phyloP scores from a whole-genome alignment of 257 asterid genomes.

The Solanum etuberosum region DNA sequence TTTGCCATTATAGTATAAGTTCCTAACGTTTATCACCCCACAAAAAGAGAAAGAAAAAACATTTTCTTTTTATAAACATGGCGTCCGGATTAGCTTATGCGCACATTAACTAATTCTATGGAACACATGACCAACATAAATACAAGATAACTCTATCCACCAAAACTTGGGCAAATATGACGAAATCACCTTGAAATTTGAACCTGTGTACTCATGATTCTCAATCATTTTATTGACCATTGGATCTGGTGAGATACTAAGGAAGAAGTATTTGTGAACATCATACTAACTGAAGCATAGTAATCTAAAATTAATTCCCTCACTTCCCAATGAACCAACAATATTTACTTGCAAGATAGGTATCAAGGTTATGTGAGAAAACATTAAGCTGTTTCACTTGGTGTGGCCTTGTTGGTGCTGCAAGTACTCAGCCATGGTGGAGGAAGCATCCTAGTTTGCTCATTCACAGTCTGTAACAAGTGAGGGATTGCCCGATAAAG shows the following conservation, averaged over 20 bases:
- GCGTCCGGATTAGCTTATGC: not conserved
- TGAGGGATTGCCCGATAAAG: constrained; percentile 25
- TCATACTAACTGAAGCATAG: not conserved
- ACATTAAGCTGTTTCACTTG: not conserved
- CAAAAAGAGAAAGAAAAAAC: not conserved
- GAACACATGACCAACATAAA: not conserved
- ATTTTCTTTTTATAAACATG: not conserved
- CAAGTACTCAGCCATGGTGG: constrained; percentile 43
- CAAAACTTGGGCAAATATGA: not conserved
- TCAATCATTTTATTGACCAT: not conserved
- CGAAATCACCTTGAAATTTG: not conserved
- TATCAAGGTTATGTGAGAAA: not conserved
- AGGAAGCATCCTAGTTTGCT: constrained; percentile 24
- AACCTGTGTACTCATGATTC: not conserved
- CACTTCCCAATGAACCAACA: not conserved
- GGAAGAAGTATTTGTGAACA: not conserved
- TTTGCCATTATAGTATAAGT: not conserved
- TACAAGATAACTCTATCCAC: not conserved
- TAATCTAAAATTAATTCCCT: not conserved
- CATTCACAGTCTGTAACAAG: not conserved
- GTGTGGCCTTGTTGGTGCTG: not conserved
- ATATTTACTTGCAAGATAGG: not conserved
- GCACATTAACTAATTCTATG: not conserved
- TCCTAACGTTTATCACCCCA: not conserved
- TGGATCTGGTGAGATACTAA: not conserved